phyloP scores from a whole-genome alignment of 352 stramenopile species.

The Elongisporangium senticosum region DNA sequence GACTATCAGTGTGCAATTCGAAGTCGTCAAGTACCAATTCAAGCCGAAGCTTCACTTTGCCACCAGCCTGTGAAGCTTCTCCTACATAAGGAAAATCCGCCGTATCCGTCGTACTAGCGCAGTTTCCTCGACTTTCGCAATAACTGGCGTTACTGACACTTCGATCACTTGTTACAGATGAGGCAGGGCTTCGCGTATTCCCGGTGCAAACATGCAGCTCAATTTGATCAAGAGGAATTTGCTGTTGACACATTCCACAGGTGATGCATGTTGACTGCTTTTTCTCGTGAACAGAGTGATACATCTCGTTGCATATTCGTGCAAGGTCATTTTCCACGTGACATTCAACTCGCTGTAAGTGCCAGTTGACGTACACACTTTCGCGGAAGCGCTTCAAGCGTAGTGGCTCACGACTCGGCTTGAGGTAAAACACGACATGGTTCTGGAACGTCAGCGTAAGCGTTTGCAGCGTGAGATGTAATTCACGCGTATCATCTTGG shows the following conservation, averaged over 20 bases:
- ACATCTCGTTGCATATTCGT: slow-evolving; percentile 40
- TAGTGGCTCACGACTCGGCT: slow-evolving; percentile 49
- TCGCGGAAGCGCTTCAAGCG: slow-evolving; percentile 30
- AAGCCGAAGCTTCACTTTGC: slow-evolving; percentile 23
- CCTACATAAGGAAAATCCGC: neutral
- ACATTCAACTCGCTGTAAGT: slow-evolving; percentile 35
- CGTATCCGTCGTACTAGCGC: neutral
- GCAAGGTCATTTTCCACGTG: slow-evolving; percentile 44
- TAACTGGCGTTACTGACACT: neutral
- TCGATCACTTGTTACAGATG: neutral
- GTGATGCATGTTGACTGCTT: slow-evolving; percentile 43
- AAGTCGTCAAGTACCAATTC: slow-evolving; percentile 45
- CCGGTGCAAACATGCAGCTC: slow-evolving; percentile 36
- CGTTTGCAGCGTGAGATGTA: slow-evolving; percentile 52
- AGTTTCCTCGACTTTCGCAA: neutral
- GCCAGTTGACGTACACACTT: slow-evolving; percentile 44
- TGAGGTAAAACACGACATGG: slow-evolving; percentile 40
- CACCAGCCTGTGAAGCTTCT: neutral
- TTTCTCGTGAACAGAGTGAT: slow-evolving; percentile 47
- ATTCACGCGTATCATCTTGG: slow-evolving; percentile 23
- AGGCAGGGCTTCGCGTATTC: neutral
- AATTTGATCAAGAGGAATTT: slow-evolving; percentile 54
- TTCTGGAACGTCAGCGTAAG: slow-evolving; percentile 38
- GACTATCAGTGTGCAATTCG: slow-evolving; percentile 40
- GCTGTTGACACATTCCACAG: slow-evolving; percentile 52